phyloP scores from a whole-genome alignment of 768 basidiomycete genomes.

The Boletellus ananiceps region DNA sequence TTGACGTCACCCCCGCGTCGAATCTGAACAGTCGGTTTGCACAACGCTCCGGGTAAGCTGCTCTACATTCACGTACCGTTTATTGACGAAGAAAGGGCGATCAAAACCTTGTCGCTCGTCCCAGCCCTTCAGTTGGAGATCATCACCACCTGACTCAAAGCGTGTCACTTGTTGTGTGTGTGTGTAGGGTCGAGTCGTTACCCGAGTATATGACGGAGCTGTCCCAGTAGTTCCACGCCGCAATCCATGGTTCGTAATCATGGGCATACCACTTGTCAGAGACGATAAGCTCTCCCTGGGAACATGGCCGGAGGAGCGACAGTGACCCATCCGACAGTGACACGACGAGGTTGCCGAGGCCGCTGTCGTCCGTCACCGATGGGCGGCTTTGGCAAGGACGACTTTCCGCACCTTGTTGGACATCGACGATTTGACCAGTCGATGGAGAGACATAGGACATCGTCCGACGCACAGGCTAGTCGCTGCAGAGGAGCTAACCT shows the following conservation, averaged over 20 bases:
- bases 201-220: constrained; percentile 80
- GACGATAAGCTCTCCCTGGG: constrained; percentile 41
- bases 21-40: constrained; percentile 50
- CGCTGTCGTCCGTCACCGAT: constrained; percentile 30
- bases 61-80: constrained; percentile 41
- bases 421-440: constrained; percentile 83
- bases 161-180: background rate
- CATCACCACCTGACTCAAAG: constrained; percentile 76
- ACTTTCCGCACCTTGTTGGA: constrained; percentile 39
- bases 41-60: background rate
- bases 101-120: constrained; percentile 66
- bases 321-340: constrained; percentile 81
- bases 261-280: constrained; percentile 78
- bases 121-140: constrained; percentile 87
- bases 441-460: constrained; percentile 79
- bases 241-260: constrained; percentile 92
- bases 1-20: constrained; percentile 87
- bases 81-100: constrained; percentile 66
- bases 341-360: constrained; percentile 57
- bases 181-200: constrained; percentile 26
- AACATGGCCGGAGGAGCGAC: constrained; percentile 51
- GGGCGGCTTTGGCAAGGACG: constrained; percentile 2
- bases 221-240: constrained; percentile 88
- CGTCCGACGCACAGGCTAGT: constrained; percentile 46
- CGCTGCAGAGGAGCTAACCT: constrained; percentile 37